phyloP scores from a whole-genome alignment of 495 filamentous ascomycete species.

The Penicillium egyptiacum region DNA sequence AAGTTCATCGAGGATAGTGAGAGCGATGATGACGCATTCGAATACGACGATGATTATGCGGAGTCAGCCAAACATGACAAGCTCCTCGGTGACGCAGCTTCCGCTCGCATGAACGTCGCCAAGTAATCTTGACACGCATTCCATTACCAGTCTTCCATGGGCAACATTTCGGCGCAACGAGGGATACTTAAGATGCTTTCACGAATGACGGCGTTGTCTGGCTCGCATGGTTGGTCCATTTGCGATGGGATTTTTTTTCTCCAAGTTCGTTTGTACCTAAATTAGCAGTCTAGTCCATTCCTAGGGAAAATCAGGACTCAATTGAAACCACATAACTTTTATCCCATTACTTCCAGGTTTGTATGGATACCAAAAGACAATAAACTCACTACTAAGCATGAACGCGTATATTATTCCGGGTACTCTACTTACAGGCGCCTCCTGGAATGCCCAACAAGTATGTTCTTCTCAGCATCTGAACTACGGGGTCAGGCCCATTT shows the following conservation, averaged over 20 bases:
- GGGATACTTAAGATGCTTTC: conserved; percentile 29
- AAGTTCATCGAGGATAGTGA: conserved; percentile 58
- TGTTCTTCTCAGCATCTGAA: background rate
- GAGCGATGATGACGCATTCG: conserved; percentile 51
- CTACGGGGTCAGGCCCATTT: conserved; percentile 28
- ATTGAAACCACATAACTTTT: conserved; percentile 17
- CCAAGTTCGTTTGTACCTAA: conserved; percentile 29
- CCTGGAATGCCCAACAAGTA: background rate
- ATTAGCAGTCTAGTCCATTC: conserved; percentile 12
- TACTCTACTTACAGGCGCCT: background rate
- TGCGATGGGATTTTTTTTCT: conserved; percentile 25
- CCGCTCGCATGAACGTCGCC: conserved; percentile 47
- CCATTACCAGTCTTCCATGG: conserved; percentile 13
- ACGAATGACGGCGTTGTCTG: conserved; percentile 32
- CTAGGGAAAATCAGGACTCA: conserved; percentile 4
- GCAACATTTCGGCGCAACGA: conserved; percentile 37
- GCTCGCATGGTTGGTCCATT: conserved; percentile 17
- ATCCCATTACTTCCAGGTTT: background rate
- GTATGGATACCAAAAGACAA: background rate
- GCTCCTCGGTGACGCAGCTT: conserved; percentile 40
- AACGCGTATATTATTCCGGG: background rate
- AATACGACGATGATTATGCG: conserved; percentile 41
- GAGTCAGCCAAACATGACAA: conserved; percentile 28
- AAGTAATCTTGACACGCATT: conserved; percentile 25
- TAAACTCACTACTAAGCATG: background rate